Evolutionary conservation across 345 rosid genomes (phyloP), one percentile per base, ranked within the genome.

Genomic region (Excoecaria cochinchinensis): DNA sequence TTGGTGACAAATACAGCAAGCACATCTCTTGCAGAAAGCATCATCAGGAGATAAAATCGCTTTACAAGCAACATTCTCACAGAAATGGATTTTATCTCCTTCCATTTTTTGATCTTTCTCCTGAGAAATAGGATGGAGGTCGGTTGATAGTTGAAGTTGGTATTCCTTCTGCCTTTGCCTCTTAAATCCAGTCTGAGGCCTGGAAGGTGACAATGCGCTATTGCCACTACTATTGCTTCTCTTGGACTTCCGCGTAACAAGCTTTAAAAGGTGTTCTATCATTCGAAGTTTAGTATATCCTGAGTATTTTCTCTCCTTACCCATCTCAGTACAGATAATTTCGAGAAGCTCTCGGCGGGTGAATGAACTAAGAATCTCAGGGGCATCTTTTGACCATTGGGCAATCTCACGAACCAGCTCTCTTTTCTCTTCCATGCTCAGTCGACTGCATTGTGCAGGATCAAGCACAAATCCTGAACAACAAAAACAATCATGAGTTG

Each of bases 271-370:
- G 65, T 87, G 88, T 71, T 90, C 90, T 52, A 92, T 92, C 91
- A 92, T 90, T 82, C 85, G 87, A 73, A 74, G 80, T 84, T 92
- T 92, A 12, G 88, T 86, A 76, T 87, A 84, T 39, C 97, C 97
- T 0, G 92, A 86, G 74, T 89, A 92, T 74, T 90, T 90, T 58
- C 93, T 80, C 63, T 89, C 91, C 78, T 88, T 90, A 16, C 97
- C 97, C 95, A 87, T 89, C 82, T 92, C 97, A 3, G 93, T 92
- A 74, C 95, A 92, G 55, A 89, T 84, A 74, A 92, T 90, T 75
- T 92, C 90, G 44, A 85, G 90, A 82, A 92, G 92, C 86, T 92
- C 97, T 78, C 83, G 84, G 52, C 95, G 88, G 52, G 86, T 86
- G 86, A 91, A 90, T 44, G 93, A 88, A 79, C 88, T 89, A 68